These are phyloP conservation scores for Colletotrichum tofieldiae DNA, from an alignment of 2,329 filamentous ascomycete species.

Conservation along the genomic window DNA sequence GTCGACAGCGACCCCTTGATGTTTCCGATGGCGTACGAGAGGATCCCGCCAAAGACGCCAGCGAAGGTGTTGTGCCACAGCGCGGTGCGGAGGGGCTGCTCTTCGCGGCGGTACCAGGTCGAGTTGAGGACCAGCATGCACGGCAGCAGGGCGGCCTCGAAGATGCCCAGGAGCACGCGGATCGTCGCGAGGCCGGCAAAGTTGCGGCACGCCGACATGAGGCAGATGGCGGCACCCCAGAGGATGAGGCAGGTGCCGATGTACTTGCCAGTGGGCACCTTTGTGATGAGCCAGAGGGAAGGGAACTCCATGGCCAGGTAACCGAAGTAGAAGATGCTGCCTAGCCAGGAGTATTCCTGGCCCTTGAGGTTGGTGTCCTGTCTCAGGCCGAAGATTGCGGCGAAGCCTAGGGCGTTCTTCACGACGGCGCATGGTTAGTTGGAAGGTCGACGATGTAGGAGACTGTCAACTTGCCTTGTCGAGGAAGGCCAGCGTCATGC, in stretches of 20 bases:
- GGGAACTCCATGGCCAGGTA: conserved; percentile 74
- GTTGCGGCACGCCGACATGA: conserved; percentile 55
- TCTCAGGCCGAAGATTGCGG: conserved; percentile 68
- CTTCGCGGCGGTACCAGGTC: conserved; percentile 64
- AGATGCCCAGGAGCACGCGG: conserved; percentile 46
- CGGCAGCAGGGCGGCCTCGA: conserved; percentile 55
- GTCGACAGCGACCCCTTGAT: conserved; percentile 47
- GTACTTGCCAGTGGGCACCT: conserved; percentile 47
- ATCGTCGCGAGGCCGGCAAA: conserved; percentile 44
- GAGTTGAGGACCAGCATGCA: conserved; percentile 64
- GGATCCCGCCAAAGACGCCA: conserved; percentile 63
- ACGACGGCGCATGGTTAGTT: conserved; percentile 2
- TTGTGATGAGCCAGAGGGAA: conserved; percentile 71
- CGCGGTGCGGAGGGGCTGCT: conserved; percentile 76
- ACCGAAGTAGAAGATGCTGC: conserved; percentile 71
- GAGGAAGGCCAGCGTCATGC: conserved; percentile 45
- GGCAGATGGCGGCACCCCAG: conserved; percentile 55
- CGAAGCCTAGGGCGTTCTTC: conserved; percentile 54
- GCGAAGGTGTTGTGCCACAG: conserved; percentile 71
- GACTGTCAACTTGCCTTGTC: conserved; percentile 34
- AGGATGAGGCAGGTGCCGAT: conserved; percentile 52
- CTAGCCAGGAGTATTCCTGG: conserved; percentile 70
- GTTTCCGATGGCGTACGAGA: conserved; percentile 61
- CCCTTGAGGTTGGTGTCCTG: conserved; percentile 66
- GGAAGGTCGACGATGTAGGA: too few relatives aligned